Percentiles rank a stretch among this genome's conserved stretches.
These are phyloP conservation scores for Ciborinia camelliae DNA, from an alignment of 2,329 filamentous ascomycete genomes.

Conservation along the genomic window DNA sequence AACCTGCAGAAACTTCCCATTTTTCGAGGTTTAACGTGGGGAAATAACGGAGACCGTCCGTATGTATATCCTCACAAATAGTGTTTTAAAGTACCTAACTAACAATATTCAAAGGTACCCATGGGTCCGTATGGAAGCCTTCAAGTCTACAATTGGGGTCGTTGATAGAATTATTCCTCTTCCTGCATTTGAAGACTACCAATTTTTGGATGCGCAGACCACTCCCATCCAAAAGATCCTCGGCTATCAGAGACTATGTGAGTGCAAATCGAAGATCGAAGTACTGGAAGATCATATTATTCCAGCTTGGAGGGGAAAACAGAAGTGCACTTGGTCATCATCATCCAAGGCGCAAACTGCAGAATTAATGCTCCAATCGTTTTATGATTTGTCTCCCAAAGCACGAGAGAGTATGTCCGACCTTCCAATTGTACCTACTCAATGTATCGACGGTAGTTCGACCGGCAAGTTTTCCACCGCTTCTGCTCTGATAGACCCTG, in stretches of 20 bases:
- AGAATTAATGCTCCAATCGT: constrained; percentile 24
- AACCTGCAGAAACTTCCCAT: constrained; percentile 6
- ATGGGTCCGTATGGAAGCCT: constrained; percentile 23
- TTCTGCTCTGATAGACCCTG: constrained; percentile 29
- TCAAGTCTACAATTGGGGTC: constrained; percentile 22
- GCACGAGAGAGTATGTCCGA: constrained; percentile 20
- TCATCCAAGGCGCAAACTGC: constrained; percentile 25
- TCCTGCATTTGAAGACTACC: constrained; percentile 23
- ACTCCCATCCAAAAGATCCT: constrained; percentile 18
- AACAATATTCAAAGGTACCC: neutral
- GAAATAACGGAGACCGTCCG: neutral
- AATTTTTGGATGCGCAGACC: constrained; percentile 24
- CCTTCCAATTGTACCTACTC: constrained; percentile 28
- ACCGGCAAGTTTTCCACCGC: constrained; percentile 25
- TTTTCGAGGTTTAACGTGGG: constrained; percentile 2
- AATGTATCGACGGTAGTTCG: constrained; percentile 18
- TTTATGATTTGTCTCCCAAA: constrained; percentile 17
- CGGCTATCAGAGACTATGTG: constrained; percentile 16
- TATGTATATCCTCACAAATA: neutral
- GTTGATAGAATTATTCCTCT: constrained; percentile 20
- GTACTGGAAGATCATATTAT: constrained; percentile 27
- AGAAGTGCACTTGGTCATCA: constrained; percentile 15
- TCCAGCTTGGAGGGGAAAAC: constrained; percentile 24
- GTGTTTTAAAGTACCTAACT: neutral
- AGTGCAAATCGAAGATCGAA: constrained; percentile 15